Evolutionary conservation across 2,329 filamentous ascomycete genomes (phyloP), one percentile per base, ranked within the genome.

Genomic region (Cordyceps cicadae): DNA sequence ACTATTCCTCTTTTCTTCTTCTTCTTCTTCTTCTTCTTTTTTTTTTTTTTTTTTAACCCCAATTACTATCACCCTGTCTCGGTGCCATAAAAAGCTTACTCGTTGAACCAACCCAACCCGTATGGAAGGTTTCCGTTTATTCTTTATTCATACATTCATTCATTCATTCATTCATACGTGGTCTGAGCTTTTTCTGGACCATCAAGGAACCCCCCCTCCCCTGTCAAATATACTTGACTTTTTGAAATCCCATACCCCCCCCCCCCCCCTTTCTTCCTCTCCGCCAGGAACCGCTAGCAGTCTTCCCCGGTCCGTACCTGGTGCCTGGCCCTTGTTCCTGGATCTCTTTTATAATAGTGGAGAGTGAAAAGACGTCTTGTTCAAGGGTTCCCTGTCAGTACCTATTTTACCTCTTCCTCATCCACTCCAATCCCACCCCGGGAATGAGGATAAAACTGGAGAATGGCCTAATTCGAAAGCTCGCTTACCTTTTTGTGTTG

Each of bases 241-340:
- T 34, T 24, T 52, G 39, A 21, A n/a, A 9, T 53, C 24, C 12
- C 19, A 21, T 39, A n/a, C 26, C 48, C 55, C 34, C 29, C 29
- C 29, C 29, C 29, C 29, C 7, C 5, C 29, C 29, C 45, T 5
- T 11, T 11, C 11, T 34, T 34, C 34, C 7, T 29, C 6, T 29
- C 39, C 39, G 15, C 39, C 15, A 15, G 39, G 19, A n/a, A 46
- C 43, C 41, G 7, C 21, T 17, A n/a, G 12, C 53, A 59, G 56
- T 11, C 49, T 59, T 59, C 56, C 56, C 56, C 56, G 56, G 56
- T 59, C 56, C 56, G 56, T 59, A 50, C 56, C 56, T 59, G 17
- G 56, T 59, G 39, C 56, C 56, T 59, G 56, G 34, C 24, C 56
- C 56, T 59, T 21, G 56, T 59, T 24, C 56, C 56, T 59, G 56